A percentile compares a stretch with the other conserved stretches of the same genome.
Conservation (phyloP, 139 green algal genomes). For the Pycnococcus provasolii region DNA sequence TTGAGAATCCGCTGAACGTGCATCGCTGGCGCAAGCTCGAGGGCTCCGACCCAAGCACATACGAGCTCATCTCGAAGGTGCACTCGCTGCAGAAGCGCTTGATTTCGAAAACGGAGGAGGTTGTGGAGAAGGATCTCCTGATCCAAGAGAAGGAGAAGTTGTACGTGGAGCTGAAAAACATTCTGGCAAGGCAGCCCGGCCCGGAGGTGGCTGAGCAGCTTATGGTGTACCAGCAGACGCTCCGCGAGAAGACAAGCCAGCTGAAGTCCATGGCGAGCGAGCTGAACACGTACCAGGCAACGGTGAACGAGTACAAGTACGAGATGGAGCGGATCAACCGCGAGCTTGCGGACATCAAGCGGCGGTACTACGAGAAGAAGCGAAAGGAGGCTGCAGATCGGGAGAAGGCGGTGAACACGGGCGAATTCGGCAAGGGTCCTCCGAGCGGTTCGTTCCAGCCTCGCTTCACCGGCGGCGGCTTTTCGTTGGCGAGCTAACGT, state of each 20-base stretch:
- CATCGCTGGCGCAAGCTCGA: conserved; percentile 81
- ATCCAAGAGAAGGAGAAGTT: conserved; percentile 86
- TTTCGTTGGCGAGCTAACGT: not conserved
- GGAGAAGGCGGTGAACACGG: not conserved
- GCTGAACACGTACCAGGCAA: conserved; percentile 80
- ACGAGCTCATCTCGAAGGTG: conserved; percentile 92
- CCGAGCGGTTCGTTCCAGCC: conserved; percentile 11
- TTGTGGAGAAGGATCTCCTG: conserved; percentile 74
- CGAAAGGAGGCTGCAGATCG: conserved; percentile 44
- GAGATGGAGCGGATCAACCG: conserved; percentile 66
- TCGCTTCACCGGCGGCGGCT: conserved; percentile 41
- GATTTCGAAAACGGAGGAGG: conserved; percentile 80
- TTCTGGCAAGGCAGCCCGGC: conserved; percentile 60
- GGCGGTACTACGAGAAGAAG: conserved; percentile 67
- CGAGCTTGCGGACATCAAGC: conserved; percentile 70
- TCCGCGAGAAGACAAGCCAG: conserved; percentile 83
- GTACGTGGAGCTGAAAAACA: conserved; percentile 83
- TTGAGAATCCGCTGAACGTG: conserved; percentile 91
- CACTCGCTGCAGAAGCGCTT: conserved; percentile 84
- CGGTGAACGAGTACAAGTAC: conserved; percentile 85
- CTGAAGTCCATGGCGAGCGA: conserved; percentile 81
- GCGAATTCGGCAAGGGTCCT: not conserved
- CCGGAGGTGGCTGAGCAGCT: conserved; percentile 76
- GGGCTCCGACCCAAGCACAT: conserved; percentile 71
- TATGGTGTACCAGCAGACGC: conserved; percentile 61